Evolutionary conservation across 2,329 filamentous ascomycete species (phyloP).

Genomic region (Nemania bipapillata): DNA sequence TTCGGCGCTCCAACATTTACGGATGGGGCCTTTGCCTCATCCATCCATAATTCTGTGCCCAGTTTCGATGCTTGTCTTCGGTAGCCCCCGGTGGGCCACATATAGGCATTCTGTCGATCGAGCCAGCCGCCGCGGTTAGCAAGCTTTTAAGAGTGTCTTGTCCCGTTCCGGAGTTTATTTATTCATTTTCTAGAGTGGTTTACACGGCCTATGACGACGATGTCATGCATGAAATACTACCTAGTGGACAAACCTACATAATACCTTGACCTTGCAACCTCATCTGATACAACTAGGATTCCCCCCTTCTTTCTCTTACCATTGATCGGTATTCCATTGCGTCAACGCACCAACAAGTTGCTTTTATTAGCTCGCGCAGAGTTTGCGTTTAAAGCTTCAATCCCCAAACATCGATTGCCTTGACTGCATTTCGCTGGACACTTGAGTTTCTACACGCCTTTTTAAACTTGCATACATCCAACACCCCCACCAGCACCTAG

Average conservation of each 20-base stretch:
- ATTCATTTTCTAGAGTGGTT: slow-evolving; percentile 23
- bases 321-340: slow-evolving; percentile 18
- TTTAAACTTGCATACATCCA: slow-evolving; percentile 22
- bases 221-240: slow-evolving; percentile 33
- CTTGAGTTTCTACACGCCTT: neutral
- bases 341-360: slow-evolving; percentile 17
- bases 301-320: slow-evolving; percentile 2
- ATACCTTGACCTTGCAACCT: slow-evolving; percentile 32
- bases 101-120: too few species aligned
- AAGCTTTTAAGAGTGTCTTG: slow-evolving; percentile 22
- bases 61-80: slow-evolving; percentile 18
- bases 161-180: slow-evolving; percentile 10
- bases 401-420: slow-evolving; percentile 3
- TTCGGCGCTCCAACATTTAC: neutral
- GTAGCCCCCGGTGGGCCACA: slow-evolving; percentile 19
- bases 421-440: slow-evolving; percentile 1
- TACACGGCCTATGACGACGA: slow-evolving; percentile 25
- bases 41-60: too few species aligned
- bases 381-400: slow-evolving; percentile 20
- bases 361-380: slow-evolving; percentile 31
- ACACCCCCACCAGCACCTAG: slow-evolving; percentile 6
- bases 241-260: slow-evolving; percentile 17
- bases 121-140: slow-evolving; percentile 13
- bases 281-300: slow-evolving; percentile 23
- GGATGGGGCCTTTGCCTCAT: slow-evolving; percentile 19